Evolutionary conservation across 805 yeast species (phyloP), one percentile per base, ranked within the genome.

Genomic region (Zygotorulaspora chibaensis): DNA sequence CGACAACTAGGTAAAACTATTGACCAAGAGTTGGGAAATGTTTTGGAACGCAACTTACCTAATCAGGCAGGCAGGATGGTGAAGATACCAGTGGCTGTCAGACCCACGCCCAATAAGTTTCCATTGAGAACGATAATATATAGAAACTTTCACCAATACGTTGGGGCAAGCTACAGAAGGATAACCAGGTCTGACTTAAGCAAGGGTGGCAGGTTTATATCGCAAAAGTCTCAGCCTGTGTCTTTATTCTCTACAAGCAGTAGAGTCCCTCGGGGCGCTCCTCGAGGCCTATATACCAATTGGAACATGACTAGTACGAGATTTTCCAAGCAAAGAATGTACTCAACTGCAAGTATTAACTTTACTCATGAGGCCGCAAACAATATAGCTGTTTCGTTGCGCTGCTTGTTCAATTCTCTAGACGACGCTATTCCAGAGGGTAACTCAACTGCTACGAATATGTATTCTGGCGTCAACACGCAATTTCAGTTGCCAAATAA

Each of bases 361-460:
- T 55, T 48, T 23, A 57, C 82, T 2, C 76, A 74, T 43, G 82
- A 81, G 53, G 86, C 83, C 45, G 82, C 79, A 23, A 69, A 69
- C 49, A 80, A 75, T 56, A 67, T 83, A 62, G 77, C 84, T 1
- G 62, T 75, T 26, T 79, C 77, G 6, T 38, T 73, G 16, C 66
- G 76, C 55, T 71, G 61, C 45, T 63, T 58, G 40, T 63, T 55
- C 54, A 69, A 60, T 61, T 68, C 53, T 30, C 56, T 63, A 35
- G 62, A 63, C 34, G 65, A 65, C 35, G 50, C 60, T 3, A 35
- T 58, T 8, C 50, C 62, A n/a, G 45, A 38, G 39, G 48, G 46
- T 33, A 36, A 50, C 42, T 45, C 42, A 31, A 37, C 53, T 50
- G 31, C 38, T 46, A 37, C 56, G 55, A 33, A 35, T 13, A 12